phyloP scores from a whole-genome alignment of 2,329 filamentous ascomycete species.

The Chaetomiaceae sp. region DNA sequence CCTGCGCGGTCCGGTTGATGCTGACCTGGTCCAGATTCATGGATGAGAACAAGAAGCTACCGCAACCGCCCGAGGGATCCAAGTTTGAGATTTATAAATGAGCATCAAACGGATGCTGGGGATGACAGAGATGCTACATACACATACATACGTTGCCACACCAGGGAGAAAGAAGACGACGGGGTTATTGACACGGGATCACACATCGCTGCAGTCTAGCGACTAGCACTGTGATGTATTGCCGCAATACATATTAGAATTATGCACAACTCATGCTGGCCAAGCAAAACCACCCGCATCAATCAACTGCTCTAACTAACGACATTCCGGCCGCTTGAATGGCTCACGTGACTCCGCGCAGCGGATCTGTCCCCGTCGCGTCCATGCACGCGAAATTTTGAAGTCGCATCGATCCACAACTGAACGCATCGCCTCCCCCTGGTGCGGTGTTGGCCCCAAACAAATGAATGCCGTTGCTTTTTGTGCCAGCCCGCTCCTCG shows the following conservation, averaged over 20 bases:
- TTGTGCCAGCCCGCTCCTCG: slow-evolving; percentile 47
- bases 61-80: slow-evolving; percentile 85
- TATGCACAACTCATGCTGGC: no score
- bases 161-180: no score
- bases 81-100: slow-evolving; percentile 35
- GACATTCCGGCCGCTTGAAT: slow-evolving; percentile 4
- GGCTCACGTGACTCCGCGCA: slow-evolving; percentile 25
- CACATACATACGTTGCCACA: no score
- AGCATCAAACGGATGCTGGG: slow-evolving; percentile 8
- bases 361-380: slow-evolving; percentile 3
- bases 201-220: no score
- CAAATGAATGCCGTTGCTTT: slow-evolving; percentile 37
- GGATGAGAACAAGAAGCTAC: slow-evolving; percentile 94
- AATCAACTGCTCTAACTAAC: no score
- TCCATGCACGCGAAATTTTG: slow-evolving; percentile 1
- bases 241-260: not conserved
- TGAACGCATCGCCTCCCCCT: not conserved
- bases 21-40: slow-evolving; percentile 65
- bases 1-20: not conserved
- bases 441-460: not conserved
- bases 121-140: no score
- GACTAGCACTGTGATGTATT: no score
- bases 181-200: no score
- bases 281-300: no score
- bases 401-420: not conserved